A percentile compares a stretch with the other conserved stretches of the same genome.
These are phyloP conservation scores for Sporothrix schenckii DNA, from an alignment of 2,329 filamentous ascomycete genomes.

Conservation along the genomic window DNA sequence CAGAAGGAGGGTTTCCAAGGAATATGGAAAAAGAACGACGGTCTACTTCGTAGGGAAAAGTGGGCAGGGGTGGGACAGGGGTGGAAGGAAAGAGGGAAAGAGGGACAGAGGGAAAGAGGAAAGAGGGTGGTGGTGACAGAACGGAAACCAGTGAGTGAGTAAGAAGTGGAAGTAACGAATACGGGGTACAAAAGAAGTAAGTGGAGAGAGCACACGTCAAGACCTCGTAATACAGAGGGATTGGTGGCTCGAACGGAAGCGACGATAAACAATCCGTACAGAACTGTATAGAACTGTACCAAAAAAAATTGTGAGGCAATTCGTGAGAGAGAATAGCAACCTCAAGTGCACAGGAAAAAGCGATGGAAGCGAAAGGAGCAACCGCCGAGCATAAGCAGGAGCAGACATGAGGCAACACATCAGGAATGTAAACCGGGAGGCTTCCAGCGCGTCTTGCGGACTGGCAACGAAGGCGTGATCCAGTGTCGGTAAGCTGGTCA, in stretches of 20 bases:
- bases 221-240: neutral
- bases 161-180: constrained; percentile 20
- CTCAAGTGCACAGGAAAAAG: constrained; percentile 9
- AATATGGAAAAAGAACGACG: constrained; percentile 27
- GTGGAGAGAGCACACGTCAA: neutral
- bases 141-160: constrained; percentile 5
- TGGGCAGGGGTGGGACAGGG: constrained; percentile 25
- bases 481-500: neutral
- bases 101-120: neutral
- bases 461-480: constrained; percentile 8
- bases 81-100: neutral
- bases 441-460: neutral
- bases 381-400: constrained; percentile 8
- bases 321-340: neutral
- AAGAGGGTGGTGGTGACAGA: neutral
- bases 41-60: constrained; percentile 13
- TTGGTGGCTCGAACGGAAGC: constrained; percentile 5
- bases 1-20: constrained; percentile 22
- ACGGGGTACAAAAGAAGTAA: constrained; percentile 5
- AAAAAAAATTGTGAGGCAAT: neutral
- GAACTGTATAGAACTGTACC: neutral
- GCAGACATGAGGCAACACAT: constrained; percentile 13
- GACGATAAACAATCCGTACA: neutral
- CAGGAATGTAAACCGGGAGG: constrained; percentile 12
- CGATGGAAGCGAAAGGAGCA: constrained; percentile 17